Evolutionary conservation across 192 early-diverging fungal genomes (phyloP), one percentile per base, ranked within the genome.

Genomic region (Backusella tarrabulga): DNA sequence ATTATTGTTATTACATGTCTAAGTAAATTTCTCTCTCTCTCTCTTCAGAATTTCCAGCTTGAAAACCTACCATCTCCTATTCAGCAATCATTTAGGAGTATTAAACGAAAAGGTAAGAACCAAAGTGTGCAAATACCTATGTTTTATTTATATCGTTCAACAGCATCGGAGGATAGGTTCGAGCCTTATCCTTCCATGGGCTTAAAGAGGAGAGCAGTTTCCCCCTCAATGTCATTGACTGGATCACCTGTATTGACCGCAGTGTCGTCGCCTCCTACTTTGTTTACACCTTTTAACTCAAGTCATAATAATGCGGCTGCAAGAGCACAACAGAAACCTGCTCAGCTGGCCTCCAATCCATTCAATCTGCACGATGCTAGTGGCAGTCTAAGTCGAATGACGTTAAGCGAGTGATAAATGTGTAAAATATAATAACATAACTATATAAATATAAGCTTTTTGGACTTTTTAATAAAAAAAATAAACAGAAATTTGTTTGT

Each of bases 301-400:
- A 72, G 74, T 71, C 72, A 60, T 9, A 72, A 68, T 50, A 80
- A 80, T 72, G 79, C 74, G 7, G 79, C 79, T 41, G 78, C 78
- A 52, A 68, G 78, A 46, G 78, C 73, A 5, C 73, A 79, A 40
- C 73, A 74, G 11, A 75, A 75, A 71, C 41, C 66, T 12, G 68
- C 23, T 32, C 78, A 75, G 15, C 17, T 67, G 56, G 8, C 68
- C 34, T 68, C 68, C 15, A 35, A 41, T 66, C 15, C 42, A 23
- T 80, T 80, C 19, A 80, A 80, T 68, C 67, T 80, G 40, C 75
- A 76, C 15, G 79, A 80, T 73, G 79, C 79, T 7, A 80, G 79
- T 76, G 79, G 79, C 1, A 75, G 79, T n/a, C 34, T 80, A 23
- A 80, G 79, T 34, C 56, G 75, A 40, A 80, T 80, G 79, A 73